Evolutionary conservation across 2,329 filamentous ascomycete species (phyloP).

Genomic region (Alternaria sp.): DNA sequence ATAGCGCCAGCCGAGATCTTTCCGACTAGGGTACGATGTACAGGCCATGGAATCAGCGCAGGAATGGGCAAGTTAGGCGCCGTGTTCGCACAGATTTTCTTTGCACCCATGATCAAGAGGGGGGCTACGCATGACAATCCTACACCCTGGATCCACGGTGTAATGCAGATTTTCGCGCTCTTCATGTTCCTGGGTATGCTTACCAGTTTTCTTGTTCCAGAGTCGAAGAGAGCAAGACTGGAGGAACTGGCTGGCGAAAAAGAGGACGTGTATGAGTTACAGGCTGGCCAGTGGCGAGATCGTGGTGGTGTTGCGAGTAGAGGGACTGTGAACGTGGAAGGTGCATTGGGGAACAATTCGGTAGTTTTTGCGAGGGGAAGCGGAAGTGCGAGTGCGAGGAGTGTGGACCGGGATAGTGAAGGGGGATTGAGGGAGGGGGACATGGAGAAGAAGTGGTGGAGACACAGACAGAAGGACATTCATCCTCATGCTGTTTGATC

Average conservation of each 20-base stretch:
- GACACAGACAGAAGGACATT: conserved; percentile 17
- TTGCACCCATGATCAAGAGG: conserved; percentile 59
- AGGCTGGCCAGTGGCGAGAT: conserved; percentile 55
- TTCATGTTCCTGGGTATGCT: conserved; percentile 79
- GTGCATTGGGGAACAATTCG: neutral
- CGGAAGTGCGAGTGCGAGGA: conserved; percentile 20
- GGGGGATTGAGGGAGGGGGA: conserved; percentile 13
- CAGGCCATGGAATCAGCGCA: conserved; percentile 58
- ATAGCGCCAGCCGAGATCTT: conserved; percentile 61
- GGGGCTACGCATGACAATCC: conserved; percentile 60
- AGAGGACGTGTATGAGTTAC: conserved; percentile 51
- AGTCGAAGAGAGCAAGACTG: conserved; percentile 76
- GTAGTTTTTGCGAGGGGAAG: conserved; percentile 14
- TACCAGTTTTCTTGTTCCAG: conserved; percentile 74
- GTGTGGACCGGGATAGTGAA: conserved; percentile 15
- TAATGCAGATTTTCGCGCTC: conserved; percentile 78
- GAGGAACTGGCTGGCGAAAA: conserved; percentile 73
- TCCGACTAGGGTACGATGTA: conserved; percentile 57
- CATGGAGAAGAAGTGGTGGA: conserved; percentile 32
- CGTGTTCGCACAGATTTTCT: conserved; percentile 58
- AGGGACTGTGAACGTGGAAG: neutral
- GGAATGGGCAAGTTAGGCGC: conserved; percentile 58
- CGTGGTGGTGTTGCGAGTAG: conserved; percentile 11
- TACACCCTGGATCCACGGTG: conserved; percentile 71
- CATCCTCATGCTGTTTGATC: conserved; percentile 14